Conservation (phyloP, 148 eudicot species). For the Fallopia convolvulus region DNA sequence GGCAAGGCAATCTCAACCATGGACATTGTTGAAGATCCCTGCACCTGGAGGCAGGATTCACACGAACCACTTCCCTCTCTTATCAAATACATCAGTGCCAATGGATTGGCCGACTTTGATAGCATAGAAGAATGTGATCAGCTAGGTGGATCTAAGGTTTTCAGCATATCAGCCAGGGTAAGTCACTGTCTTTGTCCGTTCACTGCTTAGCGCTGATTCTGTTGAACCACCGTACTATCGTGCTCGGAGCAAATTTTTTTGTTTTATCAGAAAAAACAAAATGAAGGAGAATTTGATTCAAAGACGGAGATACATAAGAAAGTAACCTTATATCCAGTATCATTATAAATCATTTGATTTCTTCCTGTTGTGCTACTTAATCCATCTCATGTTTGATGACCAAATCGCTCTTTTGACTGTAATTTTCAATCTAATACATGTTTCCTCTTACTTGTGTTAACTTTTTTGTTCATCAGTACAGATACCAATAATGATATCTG, state of each 20-base stretch:
- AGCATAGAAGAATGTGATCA: background rate
- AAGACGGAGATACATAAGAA: background rate
- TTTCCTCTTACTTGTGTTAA: background rate
- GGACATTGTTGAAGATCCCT: constrained; percentile 9
- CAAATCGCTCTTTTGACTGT: background rate
- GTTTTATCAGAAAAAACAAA: background rate
- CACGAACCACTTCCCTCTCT: constrained; percentile 10
- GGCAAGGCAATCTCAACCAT: background rate
- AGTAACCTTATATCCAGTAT: background rate
- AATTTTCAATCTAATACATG: background rate
- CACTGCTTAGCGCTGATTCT: background rate
- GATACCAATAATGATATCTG: background rate
- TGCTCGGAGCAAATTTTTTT: background rate
- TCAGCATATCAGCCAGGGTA: constrained; percentile 11
- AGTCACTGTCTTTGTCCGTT: background rate
- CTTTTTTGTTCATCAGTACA: background rate
- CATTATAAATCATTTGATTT: background rate
- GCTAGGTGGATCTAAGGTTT: background rate
- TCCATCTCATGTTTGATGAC: background rate
- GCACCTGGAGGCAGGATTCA: constrained; percentile 7
- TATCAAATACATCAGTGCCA: constrained; percentile 7
- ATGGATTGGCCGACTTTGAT: constrained; percentile 4
- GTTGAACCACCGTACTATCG: background rate
- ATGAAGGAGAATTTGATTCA: background rate
- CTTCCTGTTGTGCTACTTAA: background rate